phyloP scores from a whole-genome alignment of 176 grass and related monocot species.

The Pontederia paniculata region DNA sequence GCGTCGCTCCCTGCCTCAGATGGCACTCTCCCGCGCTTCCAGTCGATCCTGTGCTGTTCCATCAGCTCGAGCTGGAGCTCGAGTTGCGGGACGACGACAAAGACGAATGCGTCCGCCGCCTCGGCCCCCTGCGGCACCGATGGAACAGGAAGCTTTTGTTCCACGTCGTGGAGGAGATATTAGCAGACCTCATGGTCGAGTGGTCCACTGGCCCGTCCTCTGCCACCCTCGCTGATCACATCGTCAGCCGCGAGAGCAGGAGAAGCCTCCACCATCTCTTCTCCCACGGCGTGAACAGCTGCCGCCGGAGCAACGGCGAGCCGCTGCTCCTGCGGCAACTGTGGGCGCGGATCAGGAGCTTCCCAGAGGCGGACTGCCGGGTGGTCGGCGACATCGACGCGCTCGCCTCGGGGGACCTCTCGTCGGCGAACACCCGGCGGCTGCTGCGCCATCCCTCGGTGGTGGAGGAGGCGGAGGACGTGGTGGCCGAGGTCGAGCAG shows the following conservation, averaged over 20 bases:
- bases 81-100: not conserved
- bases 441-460: slow-evolving; percentile 33
- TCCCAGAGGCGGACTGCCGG: slow-evolving; percentile 43
- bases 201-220: not conserved
- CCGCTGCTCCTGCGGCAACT: slow-evolving; percentile 31
- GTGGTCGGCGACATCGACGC: slow-evolving; percentile 59
- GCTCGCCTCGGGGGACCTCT: slow-evolving; percentile 42
- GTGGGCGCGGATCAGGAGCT: slow-evolving; percentile 28
- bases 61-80: slow-evolving; percentile 59
- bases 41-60: slow-evolving; percentile 69
- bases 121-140: slow-evolving; percentile 29
- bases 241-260: not conserved
- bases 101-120: not conserved
- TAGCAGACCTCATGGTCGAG: slow-evolving; percentile 16
- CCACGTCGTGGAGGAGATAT: slow-evolving; percentile 45
- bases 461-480: slow-evolving; percentile 28
- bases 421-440: slow-evolving; percentile 6
- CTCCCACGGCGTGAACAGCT: not conserved
- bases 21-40: slow-evolving; percentile 9
- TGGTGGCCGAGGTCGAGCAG: slow-evolving; percentile 43
- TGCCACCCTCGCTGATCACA: not conserved
- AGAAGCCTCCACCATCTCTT: too few relatives aligned
- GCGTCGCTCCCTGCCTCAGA: not conserved
- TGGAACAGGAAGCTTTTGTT: slow-evolving; percentile 89
- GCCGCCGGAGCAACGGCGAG: not conserved